Evolutionary conservation across 2,329 filamentous ascomycete genomes (phyloP).

Genomic region (Emmonsiellopsis sp.): DNA sequence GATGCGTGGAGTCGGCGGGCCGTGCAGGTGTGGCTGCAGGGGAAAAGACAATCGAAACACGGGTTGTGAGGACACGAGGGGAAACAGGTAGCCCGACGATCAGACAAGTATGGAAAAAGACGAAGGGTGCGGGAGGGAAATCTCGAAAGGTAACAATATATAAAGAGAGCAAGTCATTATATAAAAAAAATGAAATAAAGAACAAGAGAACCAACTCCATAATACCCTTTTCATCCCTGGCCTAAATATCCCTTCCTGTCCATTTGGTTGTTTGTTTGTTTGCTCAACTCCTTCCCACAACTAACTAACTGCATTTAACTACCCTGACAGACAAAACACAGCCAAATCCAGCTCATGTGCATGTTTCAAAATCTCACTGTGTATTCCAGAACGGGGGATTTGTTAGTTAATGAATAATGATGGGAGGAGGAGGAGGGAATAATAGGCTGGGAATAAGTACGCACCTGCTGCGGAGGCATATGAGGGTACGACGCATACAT

Average conservation of each 20-base stretch:
- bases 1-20: too few relatives aligned
- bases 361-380: background rate
- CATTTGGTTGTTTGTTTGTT: background rate
- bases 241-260: background rate
- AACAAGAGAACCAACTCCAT: background rate
- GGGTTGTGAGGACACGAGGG: too few relatives aligned
- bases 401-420: background rate
- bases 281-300: background rate
- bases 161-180: background rate
- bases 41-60: too few relatives aligned
- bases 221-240: background rate
- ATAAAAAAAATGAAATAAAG: background rate
- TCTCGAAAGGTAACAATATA: background rate
- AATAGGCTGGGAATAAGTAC: slow-evolving; percentile 19
- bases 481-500: slow-evolving; percentile 72
- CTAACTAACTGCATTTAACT: too few relatives aligned
- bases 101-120: background rate
- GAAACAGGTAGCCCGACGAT: background rate
- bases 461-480: slow-evolving; percentile 75
- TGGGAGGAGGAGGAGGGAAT: background rate
- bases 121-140: too few relatives aligned
- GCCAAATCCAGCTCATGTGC: too few relatives aligned
- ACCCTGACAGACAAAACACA: too few relatives aligned
- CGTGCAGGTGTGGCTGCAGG: too few relatives aligned
- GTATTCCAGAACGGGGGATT: background rate